Percentiles rank a stretch among this genome's conserved stretches.
These are phyloP conservation scores for Hypoxylon sp. DNA, from an alignment of 2,329 filamentous ascomycete genomes.

Conservation along the genomic window DNA sequence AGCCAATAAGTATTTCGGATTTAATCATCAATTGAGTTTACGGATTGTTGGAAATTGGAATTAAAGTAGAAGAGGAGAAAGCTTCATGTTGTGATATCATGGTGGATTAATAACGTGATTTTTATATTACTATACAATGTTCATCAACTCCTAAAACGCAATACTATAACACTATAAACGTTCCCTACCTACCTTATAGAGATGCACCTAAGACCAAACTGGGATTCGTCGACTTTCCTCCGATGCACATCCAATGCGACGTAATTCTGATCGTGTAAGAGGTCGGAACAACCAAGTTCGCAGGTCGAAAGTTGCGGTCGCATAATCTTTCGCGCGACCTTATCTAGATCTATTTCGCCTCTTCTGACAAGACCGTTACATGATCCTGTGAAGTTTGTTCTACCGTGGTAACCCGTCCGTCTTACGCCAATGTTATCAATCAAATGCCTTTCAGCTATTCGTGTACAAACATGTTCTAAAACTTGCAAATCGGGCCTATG, in stretches of 20 bases:
- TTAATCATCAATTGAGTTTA: conserved; percentile 19
- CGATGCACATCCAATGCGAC: conserved; percentile 15
- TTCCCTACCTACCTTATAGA: not conserved
- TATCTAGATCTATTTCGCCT: conserved; percentile 14
- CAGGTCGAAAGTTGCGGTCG: conserved; percentile 10
- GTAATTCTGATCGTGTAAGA: conserved; percentile 6
- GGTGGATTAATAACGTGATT: not conserved
- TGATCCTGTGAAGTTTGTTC: not conserved
- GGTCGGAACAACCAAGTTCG: not conserved
- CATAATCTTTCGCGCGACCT: conserved; percentile 13
- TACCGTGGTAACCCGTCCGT: too few species aligned
- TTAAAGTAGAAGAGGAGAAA: not conserved
- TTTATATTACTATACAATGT: too few species aligned
- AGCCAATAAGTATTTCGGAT: conserved; percentile 24
- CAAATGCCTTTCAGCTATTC: too few species aligned
- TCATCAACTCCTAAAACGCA: too few species aligned
- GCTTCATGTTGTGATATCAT: conserved; percentile 2
- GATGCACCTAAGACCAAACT: not conserved
- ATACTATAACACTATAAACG: too few species aligned
- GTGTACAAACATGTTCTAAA: too few species aligned
- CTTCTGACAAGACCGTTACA: not conserved
- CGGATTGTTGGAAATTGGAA: not conserved
- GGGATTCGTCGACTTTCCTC: conserved; percentile 16
- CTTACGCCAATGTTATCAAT: too few species aligned
- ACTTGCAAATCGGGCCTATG: too few species aligned